Conservation (phyloP, 2,329 filamentous ascomycete species). For the Talaromyces rugulosus region DNA sequence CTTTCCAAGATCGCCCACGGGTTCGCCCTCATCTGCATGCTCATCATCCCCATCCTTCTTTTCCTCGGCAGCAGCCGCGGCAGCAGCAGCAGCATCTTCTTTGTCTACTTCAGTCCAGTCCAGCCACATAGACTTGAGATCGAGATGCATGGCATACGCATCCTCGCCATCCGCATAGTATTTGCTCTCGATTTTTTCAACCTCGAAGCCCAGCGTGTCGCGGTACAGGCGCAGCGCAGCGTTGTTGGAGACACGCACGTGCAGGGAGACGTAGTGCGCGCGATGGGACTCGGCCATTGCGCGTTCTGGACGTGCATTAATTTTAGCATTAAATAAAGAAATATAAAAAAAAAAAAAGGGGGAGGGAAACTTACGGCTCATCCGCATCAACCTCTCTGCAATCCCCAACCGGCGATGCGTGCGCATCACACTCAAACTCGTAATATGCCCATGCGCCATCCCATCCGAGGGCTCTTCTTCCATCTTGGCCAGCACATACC, state of each 20-base stretch:
- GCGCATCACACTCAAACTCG: slow-evolving; percentile 89
- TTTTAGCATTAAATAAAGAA: too few relatives aligned
- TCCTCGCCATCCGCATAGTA: slow-evolving; percentile 94
- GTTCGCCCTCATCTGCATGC: slow-evolving; percentile 61
- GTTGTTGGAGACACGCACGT: slow-evolving; percentile 90
- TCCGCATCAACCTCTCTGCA: slow-evolving; percentile 95
- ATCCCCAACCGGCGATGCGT: slow-evolving; percentile 88
- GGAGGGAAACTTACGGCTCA: slow-evolving; percentile 66
- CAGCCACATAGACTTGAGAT: slow-evolving; percentile 55
- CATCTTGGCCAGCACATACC: slow-evolving; percentile 99
- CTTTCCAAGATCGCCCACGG: slow-evolving; percentile 61
- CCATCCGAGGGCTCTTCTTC: slow-evolving; percentile 94
- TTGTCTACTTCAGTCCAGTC: slow-evolving; percentile 47
- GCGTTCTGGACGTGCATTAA: slow-evolving; percentile 55
- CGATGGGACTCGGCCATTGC: slow-evolving; percentile 96
- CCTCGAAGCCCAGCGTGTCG: slow-evolving; percentile 83
- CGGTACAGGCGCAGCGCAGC: slow-evolving; percentile 90
- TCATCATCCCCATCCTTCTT: slow-evolving; percentile 19
- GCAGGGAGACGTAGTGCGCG: slow-evolving; percentile 88
- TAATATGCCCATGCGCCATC: slow-evolving; percentile 92
- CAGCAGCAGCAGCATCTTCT: slow-evolving; percentile 19
- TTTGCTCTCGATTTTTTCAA: slow-evolving; percentile 60
- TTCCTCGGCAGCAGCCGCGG: slow-evolving; percentile 25
- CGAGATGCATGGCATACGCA: slow-evolving; percentile 88
- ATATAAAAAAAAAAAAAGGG: not conserved